These are phyloP conservation scores for Bipolaris bicolor DNA, from an alignment of 2,329 filamentous ascomycete species.

Conservation along the genomic window DNA sequence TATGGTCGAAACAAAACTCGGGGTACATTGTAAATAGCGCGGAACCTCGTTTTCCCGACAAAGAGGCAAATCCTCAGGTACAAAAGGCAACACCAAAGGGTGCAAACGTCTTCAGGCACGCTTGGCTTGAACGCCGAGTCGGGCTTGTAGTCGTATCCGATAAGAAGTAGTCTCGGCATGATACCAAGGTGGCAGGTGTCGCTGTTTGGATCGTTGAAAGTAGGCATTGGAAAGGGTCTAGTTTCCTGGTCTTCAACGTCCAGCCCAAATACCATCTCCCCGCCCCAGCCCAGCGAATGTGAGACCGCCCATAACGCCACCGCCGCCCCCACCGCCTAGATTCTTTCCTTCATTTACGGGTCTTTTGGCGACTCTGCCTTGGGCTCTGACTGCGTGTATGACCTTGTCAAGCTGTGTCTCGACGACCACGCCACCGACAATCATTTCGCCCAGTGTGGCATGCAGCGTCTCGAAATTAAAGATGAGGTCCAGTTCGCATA, in stretches of 20 bases:
- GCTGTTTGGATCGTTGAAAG: neutral
- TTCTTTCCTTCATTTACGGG: conserved; percentile 72
- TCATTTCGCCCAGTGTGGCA: conserved; percentile 89
- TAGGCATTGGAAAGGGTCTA: neutral
- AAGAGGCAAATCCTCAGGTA: neutral
- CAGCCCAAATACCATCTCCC: conserved; percentile 42
- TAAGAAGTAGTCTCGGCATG: neutral
- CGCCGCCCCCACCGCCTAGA: conserved; percentile 28
- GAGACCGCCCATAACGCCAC: conserved; percentile 24
- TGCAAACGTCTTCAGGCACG: neutral
- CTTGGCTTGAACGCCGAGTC: neutral
- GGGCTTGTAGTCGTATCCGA: neutral
- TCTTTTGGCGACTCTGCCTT: conserved; percentile 78
- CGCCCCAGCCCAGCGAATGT: conserved; percentile 38
- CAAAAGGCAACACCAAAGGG: neutral
- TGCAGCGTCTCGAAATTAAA: conserved; percentile 99
- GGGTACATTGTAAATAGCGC: neutral
- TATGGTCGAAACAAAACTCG: no score
- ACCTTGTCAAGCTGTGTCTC: conserved; percentile 91
- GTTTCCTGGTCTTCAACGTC: conserved; percentile 26
- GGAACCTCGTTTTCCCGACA: no score
- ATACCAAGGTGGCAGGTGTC: neutral
- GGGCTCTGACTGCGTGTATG: conserved; percentile 77
- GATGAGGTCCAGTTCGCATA: conserved; percentile 96
- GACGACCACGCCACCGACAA: conserved; percentile 91